These are phyloP conservation scores for Bothriochloa decipiens DNA, from an alignment of 176 grass and related monocot genomes.

Conservation along the genomic window DNA sequence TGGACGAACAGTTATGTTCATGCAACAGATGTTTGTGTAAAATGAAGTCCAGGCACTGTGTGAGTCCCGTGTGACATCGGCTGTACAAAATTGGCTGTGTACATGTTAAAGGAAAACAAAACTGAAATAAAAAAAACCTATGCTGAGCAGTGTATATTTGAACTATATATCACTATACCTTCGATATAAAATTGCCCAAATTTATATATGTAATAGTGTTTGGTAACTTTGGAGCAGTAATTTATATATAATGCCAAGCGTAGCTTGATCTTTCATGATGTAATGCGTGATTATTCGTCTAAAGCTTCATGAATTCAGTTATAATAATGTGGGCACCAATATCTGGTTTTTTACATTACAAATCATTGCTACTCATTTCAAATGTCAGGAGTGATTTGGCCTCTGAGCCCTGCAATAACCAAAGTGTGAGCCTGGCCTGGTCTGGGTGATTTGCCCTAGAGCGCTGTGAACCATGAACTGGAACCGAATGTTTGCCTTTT, in stretches of 20 bases:
- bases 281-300: neutral
- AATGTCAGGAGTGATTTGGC: too few species aligned
- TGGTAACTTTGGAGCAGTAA: neutral
- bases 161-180: neutral
- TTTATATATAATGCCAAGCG: neutral
- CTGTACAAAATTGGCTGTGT: neutral
- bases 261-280: neutral
- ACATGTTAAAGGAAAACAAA: slow-evolving; percentile 13
- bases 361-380: neutral
- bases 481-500: too few species aligned
- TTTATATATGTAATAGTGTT: neutral
- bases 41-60: neutral
- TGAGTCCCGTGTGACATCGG: neutral
- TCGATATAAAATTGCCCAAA: neutral
- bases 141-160: neutral
- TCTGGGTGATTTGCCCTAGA: too few species aligned
- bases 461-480: too few species aligned
- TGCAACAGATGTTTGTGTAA: neutral
- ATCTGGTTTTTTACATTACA: neutral
- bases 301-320: neutral
- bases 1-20: neutral
- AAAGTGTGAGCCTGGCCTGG: too few species aligned
- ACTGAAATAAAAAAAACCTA: neutral
- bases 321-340: neutral
- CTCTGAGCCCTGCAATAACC: too few species aligned